Evolutionary conservation across 1,284 basidiomycete genomes (phyloP).

Genomic region (Cryptococcus hybrid): DNA sequence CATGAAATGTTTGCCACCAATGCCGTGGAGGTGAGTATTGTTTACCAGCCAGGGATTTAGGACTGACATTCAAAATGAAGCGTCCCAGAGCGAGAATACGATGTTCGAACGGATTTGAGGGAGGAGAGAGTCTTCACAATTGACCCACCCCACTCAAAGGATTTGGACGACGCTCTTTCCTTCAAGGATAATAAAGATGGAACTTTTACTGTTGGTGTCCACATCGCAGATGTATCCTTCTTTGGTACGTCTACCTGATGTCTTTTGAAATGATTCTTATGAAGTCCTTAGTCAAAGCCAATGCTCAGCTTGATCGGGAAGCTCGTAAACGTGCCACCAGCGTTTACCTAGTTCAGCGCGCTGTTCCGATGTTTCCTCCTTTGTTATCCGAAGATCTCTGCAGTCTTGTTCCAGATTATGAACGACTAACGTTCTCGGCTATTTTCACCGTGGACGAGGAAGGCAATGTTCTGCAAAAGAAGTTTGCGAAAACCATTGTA

Average conservation of each 20-base stretch:
- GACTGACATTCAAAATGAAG: slow-evolving; percentile 48
- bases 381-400: slow-evolving; percentile 87
- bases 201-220: slow-evolving; percentile 85
- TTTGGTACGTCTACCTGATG: slow-evolving; percentile 56
- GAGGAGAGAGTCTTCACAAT: slow-evolving; percentile 86
- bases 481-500: slow-evolving; percentile 91
- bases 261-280: not conserved
- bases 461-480: slow-evolving; percentile 77
- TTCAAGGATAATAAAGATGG: slow-evolving; percentile 86
- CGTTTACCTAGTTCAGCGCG: slow-evolving; percentile 92
- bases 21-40: slow-evolving; percentile 79
- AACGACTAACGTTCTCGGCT: slow-evolving; percentile 85
- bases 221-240: slow-evolving; percentile 93
- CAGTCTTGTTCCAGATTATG: slow-evolving; percentile 80
- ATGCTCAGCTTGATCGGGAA: slow-evolving; percentile 95
- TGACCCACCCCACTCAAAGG: slow-evolving; percentile 84
- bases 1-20: slow-evolving; percentile 91
- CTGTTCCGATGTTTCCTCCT: slow-evolving; percentile 95
- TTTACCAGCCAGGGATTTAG: not conserved
- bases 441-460: slow-evolving; percentile 84
- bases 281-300: slow-evolving; percentile 67
- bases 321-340: slow-evolving; percentile 95
- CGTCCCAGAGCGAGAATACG: slow-evolving; percentile 87
- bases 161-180: slow-evolving; percentile 92
- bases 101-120: slow-evolving; percentile 83